Percentiles rank a stretch among this genome's conserved stretches.
phyloP scores from a whole-genome alignment of 495 filamentous ascomycete species.

The Aspergillus bertholletiae region DNA sequence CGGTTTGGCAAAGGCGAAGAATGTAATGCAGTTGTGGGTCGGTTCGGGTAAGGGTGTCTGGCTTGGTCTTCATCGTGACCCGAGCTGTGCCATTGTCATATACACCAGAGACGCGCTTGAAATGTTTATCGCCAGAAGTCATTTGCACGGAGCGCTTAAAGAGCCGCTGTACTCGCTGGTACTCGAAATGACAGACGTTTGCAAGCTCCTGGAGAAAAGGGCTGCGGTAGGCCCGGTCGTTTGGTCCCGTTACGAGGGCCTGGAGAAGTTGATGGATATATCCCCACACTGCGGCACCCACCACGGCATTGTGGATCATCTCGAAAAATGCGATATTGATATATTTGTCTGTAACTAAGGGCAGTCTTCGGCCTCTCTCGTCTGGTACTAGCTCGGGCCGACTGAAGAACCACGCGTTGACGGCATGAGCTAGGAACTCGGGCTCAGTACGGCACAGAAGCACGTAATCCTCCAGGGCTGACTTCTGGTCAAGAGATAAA shows the following conservation, averaged over 20 bases:
- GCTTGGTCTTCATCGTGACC: slow-evolving; percentile 26
- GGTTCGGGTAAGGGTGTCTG: slow-evolving; percentile 15
- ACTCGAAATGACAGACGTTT: slow-evolving; percentile 36
- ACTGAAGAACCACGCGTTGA: slow-evolving; percentile 30
- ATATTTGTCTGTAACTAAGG: slow-evolving; percentile 24
- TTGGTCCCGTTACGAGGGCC: slow-evolving; percentile 6
- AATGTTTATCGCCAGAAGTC: slow-evolving; percentile 20
- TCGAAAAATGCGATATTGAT: slow-evolving; percentile 32
- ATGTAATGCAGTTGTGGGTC: slow-evolving; percentile 27
- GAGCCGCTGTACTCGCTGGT: slow-evolving; percentile 17
- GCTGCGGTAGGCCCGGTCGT: slow-evolving; percentile 18
- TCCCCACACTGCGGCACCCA: slow-evolving; percentile 28
- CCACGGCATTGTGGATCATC: slow-evolving; percentile 25
- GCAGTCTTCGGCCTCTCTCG: slow-evolving; percentile 26
- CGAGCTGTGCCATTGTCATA: slow-evolving; percentile 27
- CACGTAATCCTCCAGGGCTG: slow-evolving; percentile 18
- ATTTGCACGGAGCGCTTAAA: slow-evolving; percentile 30
- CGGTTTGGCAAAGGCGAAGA: slow-evolving; percentile 12
- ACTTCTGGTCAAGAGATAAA: slow-evolving; percentile 16
- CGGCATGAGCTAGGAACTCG: slow-evolving; percentile 21
- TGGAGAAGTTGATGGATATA: slow-evolving; percentile 31
- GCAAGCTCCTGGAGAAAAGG: slow-evolving; percentile 32
- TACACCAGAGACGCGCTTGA: slow-evolving; percentile 25
- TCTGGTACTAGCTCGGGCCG: slow-evolving; percentile 31
- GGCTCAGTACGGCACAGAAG: slow-evolving; percentile 25